phyloP scores from a whole-genome alignment of 768 basidiomycete genomes.

The Chalciporus piperatus region DNA sequence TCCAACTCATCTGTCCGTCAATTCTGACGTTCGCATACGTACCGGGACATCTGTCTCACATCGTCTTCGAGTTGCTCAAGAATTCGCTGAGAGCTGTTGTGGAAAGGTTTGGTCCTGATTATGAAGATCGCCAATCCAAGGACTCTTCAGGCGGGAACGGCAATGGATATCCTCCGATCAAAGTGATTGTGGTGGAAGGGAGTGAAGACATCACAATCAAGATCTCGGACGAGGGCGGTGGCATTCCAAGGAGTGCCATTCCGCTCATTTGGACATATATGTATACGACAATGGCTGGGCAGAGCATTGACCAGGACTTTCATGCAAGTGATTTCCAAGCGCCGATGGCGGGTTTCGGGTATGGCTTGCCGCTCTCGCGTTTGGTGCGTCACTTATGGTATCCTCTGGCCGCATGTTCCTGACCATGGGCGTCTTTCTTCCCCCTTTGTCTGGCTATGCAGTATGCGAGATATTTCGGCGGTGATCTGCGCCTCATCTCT shows the following conservation, averaged over 20 bases:
- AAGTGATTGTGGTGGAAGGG: slow-evolving; percentile 83
- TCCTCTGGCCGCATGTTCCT: slow-evolving; percentile 68
- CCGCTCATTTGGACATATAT: slow-evolving; percentile 99
- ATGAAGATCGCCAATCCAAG: slow-evolving; percentile 46
- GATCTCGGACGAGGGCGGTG: slow-evolving; percentile 93
- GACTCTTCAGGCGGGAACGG: slow-evolving; percentile 6
- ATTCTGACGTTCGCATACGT: slow-evolving; percentile 91
- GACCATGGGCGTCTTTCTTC: neutral
- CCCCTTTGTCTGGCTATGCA: slow-evolving; percentile 24
- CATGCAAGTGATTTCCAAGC: slow-evolving; percentile 88
- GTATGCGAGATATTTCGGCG: slow-evolving; percentile 95
- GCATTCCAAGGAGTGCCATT: slow-evolving; percentile 82
- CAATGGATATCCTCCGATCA: slow-evolving; percentile 24
- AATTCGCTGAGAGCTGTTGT: slow-evolving; percentile 97
- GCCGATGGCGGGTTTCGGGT: slow-evolving; percentile 97
- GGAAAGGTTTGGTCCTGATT: slow-evolving; percentile 85
- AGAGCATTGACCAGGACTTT: slow-evolving; percentile 74
- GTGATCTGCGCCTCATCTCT: slow-evolving; percentile 88
- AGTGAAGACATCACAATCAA: slow-evolving; percentile 99
- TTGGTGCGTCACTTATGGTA: slow-evolving; percentile 55
- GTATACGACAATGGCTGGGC: slow-evolving; percentile 82
- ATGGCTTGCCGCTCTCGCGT: slow-evolving; percentile 88
- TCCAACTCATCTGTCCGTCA: slow-evolving; percentile 91
- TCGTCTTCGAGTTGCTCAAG: slow-evolving; percentile 95
- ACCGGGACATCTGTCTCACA: slow-evolving; percentile 94